Percentiles rank a stretch among this genome's conserved stretches.
phyloP scores from a whole-genome alignment of 441 rosid genomes.

The Breynia disticha region DNA sequence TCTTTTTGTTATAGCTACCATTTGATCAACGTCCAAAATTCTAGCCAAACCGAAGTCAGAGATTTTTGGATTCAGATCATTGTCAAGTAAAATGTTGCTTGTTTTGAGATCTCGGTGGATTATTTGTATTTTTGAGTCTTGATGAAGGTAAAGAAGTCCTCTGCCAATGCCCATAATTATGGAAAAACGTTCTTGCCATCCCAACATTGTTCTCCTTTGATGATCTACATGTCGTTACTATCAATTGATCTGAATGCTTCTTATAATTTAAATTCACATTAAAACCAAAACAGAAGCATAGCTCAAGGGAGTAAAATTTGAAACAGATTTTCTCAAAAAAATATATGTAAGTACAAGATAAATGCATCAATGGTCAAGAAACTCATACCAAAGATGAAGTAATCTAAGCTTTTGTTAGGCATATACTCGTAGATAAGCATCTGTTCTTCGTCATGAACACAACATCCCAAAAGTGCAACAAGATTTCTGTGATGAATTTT shows the following conservation, averaged over 20 bases:
- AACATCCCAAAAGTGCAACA: slow-evolving; percentile 30
- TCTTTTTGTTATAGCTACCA: slow-evolving; percentile 33
- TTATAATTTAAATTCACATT: background rate
- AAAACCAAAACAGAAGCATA: background rate
- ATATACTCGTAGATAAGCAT: slow-evolving; percentile 35
- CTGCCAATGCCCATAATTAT: slow-evolving; percentile 42
- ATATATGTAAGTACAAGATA: no score
- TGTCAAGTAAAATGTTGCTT: slow-evolving; percentile 48
- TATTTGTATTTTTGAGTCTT: slow-evolving; percentile 47
- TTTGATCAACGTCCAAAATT: slow-evolving; percentile 41
- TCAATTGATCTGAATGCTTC: background rate
- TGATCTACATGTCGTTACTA: slow-evolving; percentile 19
- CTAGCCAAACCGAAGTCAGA: slow-evolving; percentile 66
- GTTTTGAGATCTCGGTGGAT: slow-evolving; percentile 57
- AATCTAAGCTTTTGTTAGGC: slow-evolving; percentile 34
- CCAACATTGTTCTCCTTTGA: slow-evolving; percentile 16
- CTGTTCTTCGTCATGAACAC: slow-evolving; percentile 28
- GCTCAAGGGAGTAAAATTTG: background rate
- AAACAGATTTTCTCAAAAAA: no score
- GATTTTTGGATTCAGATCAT: slow-evolving; percentile 41
- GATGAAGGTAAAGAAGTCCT: slow-evolving; percentile 51
- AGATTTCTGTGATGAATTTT: slow-evolving; percentile 40
- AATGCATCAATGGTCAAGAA: background rate
- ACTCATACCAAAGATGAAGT: slow-evolving; percentile 27
- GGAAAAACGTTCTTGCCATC: slow-evolving; percentile 34